phyloP scores from a whole-genome alignment of 2,329 filamentous ascomycete genomes.

The Pleoardoris graminearum region DNA sequence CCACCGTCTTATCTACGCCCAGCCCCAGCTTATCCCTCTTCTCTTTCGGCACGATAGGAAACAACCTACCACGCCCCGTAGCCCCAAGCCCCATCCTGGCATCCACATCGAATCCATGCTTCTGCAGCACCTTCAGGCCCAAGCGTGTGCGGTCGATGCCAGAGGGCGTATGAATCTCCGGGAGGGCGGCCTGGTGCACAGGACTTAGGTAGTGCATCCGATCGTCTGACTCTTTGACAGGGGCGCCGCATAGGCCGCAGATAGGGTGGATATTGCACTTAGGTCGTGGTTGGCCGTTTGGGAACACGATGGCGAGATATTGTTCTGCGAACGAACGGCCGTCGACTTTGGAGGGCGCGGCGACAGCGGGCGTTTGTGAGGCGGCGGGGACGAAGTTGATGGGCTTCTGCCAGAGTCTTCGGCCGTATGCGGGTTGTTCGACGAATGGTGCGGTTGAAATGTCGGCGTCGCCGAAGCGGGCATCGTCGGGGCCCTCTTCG shows the following conservation, averaged over 20 bases:
- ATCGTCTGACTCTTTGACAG: conserved; percentile 30
- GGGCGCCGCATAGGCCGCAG: conserved; percentile 44
- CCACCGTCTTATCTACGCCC: conserved; percentile 56
- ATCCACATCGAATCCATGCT: conserved; percentile 76
- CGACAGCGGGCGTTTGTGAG: conserved; percentile 19
- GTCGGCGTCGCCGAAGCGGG: conserved; percentile 49
- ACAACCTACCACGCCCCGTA: conserved; percentile 68
- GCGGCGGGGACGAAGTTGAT: conserved; percentile 63
- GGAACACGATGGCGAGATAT: conserved; percentile 70
- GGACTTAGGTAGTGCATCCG: conserved; percentile 61
- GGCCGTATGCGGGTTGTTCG: conserved; percentile 61
- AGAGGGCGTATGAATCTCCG: conserved; percentile 73
- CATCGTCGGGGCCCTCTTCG: conserved; percentile 21
- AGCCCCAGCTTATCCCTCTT: conserved; percentile 79
- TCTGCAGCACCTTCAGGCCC: conserved; percentile 67
- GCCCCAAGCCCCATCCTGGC: conserved; percentile 71
- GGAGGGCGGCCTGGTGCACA: conserved; percentile 71
- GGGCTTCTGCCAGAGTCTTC: conserved; percentile 64
- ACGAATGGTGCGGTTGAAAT: conserved; percentile 63
- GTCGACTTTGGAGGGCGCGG: conserved; percentile 37
- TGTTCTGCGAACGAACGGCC: conserved; percentile 62
- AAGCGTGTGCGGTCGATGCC: conserved; percentile 70
- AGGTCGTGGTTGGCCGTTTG: conserved; percentile 40
- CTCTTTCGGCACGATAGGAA: conserved; percentile 70
- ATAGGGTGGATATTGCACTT: conserved; percentile 25